Evolutionary conservation across 495 filamentous ascomycete genomes (phyloP), one percentile per base, ranked within the genome.

Genomic region (Talaromyces liani): DNA sequence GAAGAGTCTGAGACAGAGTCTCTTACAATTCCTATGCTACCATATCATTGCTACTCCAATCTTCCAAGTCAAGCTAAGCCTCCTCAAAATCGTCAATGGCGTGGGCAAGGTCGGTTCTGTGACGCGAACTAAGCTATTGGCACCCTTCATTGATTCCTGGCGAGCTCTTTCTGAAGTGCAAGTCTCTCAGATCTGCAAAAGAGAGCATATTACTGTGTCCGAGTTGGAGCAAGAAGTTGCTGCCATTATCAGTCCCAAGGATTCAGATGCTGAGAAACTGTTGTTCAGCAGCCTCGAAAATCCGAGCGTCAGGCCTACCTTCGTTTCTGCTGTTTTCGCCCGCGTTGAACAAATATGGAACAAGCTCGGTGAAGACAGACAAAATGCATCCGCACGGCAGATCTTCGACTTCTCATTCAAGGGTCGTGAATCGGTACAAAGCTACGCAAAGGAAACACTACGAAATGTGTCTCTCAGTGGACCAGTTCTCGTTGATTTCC

Each of bases 21-120:
- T 93, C 24, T 74, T 91, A 55, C 78, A 81, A n/a, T 95, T 88
- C 71, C 74, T 98, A 2, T 86, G 85, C 60, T 87, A 85, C 27
- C 92, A 97, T 75, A 78, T 84, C 10, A 77, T 87, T 12, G 70
- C 79, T 18, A 85, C 90, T 27, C 90, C 92, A 4, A 71, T 90
- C 0, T 79, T 88, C 59, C 68, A 77, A 3, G 84, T 89, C 45
- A 94, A 92, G 65, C 68, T 88, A 22, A 79, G 82, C 24, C 75
- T 98, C 20, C 78, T 98, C 16, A 76, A 75, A n/a, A 75, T 89
- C 34, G 73, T 97, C 63, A 91, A 90, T 67, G 77, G 81, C 41
- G 75, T 91, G 29, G 85, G 87, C 45, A 92, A 89, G 68, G 80
- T 87, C 8, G 85, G 85, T 2, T 81, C 81, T 10, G 82, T 76